These are phyloP conservation scores for Recurvomyces mirabilis DNA, from an alignment of 495 filamentous ascomycete species.

Conservation along the genomic window DNA sequence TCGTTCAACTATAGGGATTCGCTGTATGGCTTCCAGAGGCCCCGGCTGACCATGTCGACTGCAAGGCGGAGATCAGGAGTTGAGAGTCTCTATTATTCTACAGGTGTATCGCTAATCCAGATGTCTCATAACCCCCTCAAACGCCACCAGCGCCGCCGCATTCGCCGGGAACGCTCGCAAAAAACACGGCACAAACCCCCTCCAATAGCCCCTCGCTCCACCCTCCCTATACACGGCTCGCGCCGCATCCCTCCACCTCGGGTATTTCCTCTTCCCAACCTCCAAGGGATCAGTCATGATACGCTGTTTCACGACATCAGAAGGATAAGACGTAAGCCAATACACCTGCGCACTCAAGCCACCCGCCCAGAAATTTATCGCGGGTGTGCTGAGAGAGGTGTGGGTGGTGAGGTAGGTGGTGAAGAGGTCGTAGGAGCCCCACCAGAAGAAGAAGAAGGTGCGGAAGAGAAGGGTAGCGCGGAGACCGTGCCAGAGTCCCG, in stretches of 20 bases:
- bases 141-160: slow-evolving; percentile 83
- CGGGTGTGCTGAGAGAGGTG: slow-evolving; percentile 52
- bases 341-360: slow-evolving; percentile 86
- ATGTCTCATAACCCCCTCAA: slow-evolving; percentile 80
- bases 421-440: slow-evolving; percentile 81
- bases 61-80: too few species aligned
- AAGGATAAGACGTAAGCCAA: slow-evolving; percentile 85
- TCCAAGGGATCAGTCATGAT: slow-evolving; percentile 88
- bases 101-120: slow-evolving; percentile 35
- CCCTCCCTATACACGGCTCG: slow-evolving; percentile 60
- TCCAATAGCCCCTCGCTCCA: slow-evolving; percentile 75
- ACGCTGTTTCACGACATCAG: slow-evolving; percentile 93
- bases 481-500: slow-evolving; percentile 75
- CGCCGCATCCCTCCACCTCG: slow-evolving; percentile 71
- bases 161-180: slow-evolving; percentile 92
- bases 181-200: slow-evolving; percentile 89
- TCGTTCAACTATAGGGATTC: too few species aligned
- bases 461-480: slow-evolving; percentile 78
- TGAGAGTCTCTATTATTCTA: too few species aligned
- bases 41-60: too few species aligned
- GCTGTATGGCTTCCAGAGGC: too few species aligned
- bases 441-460: slow-evolving; percentile 95
- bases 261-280: slow-evolving; percentile 55
- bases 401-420: slow-evolving; percentile 52
- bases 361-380: slow-evolving; percentile 94